Evolutionary conservation across 2,329 filamentous ascomycete species (phyloP), one percentile per base, ranked within the genome.

Genomic region (Venturia oleaginea): DNA sequence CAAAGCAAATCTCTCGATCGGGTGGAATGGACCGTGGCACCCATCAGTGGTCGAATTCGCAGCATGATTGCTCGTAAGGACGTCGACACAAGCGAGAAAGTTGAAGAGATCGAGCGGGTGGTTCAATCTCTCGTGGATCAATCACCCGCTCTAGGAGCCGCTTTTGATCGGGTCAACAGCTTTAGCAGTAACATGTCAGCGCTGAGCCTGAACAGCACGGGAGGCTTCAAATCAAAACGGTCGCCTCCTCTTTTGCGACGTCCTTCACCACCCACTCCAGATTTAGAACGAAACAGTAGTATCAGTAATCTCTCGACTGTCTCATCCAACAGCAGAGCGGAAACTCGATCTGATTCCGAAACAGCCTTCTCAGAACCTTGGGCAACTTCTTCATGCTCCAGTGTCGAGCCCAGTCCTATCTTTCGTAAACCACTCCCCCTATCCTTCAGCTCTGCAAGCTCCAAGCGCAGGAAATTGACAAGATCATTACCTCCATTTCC

Each of bases 1-100:
- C 7, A 34, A 62, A 77, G 75, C 68, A 71, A 73, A 59, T 77
- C 76, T 4, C 65, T 74, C 4, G 67, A 72, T 40, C 68, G 69
- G 4, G 67, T 76, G 4, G 68, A 75, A 64, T 67, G 66, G 15
- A 68, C 70, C 10, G 69, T 76, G 5, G 66, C 65, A n/a, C 71
- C 72, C 10, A 72, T 74, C 63, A 71, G 71, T 60, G 69, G 73
- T 43, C 71, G 71, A n/a, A 71, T 74, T 57, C 69, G 75, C 55
- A 68, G 67, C 30, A 71, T 74, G 61, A 5, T 34, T 13, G 48
- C 59, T 30, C 38, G 51, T 3, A 68, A 73, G 34, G 63, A 60
- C 34, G 66, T 71, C 6, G 59, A 62, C 13, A 67, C 67, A 24
- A 69, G 68, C 17, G 70, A 67, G 30, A 66, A 73, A 2, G 66